phyloP scores from a whole-genome alignment of 2,329 filamentous ascomycete species.

The Chaetomium sp. region DNA sequence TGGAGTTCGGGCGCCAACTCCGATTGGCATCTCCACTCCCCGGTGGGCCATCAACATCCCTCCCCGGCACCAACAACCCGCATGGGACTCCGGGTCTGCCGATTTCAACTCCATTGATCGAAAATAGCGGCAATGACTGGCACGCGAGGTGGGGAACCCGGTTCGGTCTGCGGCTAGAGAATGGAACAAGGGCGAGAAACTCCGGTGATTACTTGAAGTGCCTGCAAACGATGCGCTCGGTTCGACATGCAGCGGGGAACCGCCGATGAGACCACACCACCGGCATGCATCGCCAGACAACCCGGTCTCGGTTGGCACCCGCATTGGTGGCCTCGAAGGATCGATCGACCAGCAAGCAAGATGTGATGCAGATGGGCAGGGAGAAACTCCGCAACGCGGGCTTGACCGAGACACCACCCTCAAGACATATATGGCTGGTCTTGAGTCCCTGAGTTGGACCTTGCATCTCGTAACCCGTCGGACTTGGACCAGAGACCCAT shows the following conservation, averaged over 20 bases:
- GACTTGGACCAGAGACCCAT: background rate
- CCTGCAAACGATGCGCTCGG: background rate
- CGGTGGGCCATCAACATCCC: background rate
- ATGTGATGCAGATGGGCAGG: background rate
- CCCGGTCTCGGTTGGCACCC: background rate
- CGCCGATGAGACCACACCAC: background rate
- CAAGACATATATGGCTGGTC: conserved; percentile 5
- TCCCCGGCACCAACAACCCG: background rate
- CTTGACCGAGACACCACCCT: background rate
- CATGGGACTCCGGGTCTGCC: background rate
- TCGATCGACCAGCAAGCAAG: background rate
- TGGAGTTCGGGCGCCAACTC: conserved; percentile 12
- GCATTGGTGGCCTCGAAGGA: background rate
- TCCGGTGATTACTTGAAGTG: conserved; percentile 2
- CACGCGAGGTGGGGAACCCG: background rate
- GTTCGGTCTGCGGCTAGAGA: background rate
- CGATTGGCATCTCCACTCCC: conserved; percentile 15
- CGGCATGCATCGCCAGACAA: background rate
- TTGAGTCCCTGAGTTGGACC: background rate
- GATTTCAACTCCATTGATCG: background rate
- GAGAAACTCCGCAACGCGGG: background rate
- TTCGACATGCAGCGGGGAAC: background rate
- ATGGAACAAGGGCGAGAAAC: conserved; percentile 10
- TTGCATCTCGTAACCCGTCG: background rate
- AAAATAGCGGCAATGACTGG: background rate